Evolutionary conservation across 1,284 basidiomycete genomes (phyloP).

Genomic region (Baeospora myosura): DNA sequence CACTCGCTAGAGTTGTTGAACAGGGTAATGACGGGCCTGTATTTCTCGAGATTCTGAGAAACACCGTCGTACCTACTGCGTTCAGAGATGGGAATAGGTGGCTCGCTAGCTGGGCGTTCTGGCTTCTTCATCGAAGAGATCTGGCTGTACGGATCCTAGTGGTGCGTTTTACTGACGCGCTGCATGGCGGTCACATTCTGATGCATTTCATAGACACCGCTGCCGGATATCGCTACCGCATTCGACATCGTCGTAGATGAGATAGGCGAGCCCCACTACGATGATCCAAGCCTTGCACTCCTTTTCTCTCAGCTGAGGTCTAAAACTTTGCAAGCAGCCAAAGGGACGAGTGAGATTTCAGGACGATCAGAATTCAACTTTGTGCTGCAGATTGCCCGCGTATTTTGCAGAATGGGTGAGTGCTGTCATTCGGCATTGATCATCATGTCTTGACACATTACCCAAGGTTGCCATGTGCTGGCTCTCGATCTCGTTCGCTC

Average conservation of each 20-base stretch:
- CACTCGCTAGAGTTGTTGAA: slow-evolving; percentile 80
- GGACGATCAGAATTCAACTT: slow-evolving; percentile 87
- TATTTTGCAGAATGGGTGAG: slow-evolving; percentile 89
- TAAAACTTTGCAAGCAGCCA: slow-evolving; percentile 85
- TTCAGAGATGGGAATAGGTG: slow-evolving; percentile 85
- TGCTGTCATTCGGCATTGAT: slow-evolving; percentile 4
- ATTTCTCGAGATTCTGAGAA: slow-evolving; percentile 61
- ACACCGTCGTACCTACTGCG: slow-evolving; percentile 76
- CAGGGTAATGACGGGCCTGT: slow-evolving; percentile 78
- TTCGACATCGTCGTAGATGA: slow-evolving; percentile 48
- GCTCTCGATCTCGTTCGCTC: slow-evolving; percentile 81
- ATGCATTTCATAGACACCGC: slow-evolving; percentile 52
- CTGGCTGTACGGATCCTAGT: slow-evolving; percentile 79
- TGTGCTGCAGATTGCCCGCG: slow-evolving; percentile 85
- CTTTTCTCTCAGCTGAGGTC: slow-evolving; percentile 86
- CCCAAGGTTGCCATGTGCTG: slow-evolving; percentile 87
- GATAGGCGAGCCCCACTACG: slow-evolving; percentile 82
- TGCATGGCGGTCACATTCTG: slow-evolving; percentile 5
- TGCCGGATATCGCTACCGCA: slow-evolving; percentile 59
- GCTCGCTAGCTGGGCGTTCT: slow-evolving; percentile 97
- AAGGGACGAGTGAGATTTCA: slow-evolving; percentile 86
- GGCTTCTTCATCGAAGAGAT: slow-evolving; percentile 81
- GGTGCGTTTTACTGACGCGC: slow-evolving; percentile 34
- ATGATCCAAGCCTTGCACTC: slow-evolving; percentile 85
- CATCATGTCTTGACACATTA: not conserved